Conservation (phyloP, 2,329 filamentous ascomycete genomes). For the Stagonosporopsis chrysanthemi region DNA sequence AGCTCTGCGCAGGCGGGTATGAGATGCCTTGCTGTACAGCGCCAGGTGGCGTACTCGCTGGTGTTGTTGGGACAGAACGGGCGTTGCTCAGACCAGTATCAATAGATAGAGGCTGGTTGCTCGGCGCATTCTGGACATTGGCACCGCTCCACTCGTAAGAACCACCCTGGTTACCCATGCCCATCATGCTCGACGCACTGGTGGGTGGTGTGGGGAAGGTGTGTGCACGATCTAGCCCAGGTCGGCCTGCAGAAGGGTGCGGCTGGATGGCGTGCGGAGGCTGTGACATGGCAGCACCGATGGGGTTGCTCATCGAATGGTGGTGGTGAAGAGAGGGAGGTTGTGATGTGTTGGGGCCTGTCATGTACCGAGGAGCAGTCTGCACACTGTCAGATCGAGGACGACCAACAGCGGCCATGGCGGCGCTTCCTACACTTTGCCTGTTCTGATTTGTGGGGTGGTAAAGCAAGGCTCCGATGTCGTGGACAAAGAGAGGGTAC, state of each 20-base stretch:
- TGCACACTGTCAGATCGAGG: slow-evolving; percentile 56
- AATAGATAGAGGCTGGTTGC: slow-evolving; percentile 78
- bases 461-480: slow-evolving; percentile 92
- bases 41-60: slow-evolving; percentile 87
- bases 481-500: slow-evolving; percentile 96
- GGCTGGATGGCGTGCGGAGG: slow-evolving; percentile 69
- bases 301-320: slow-evolving; percentile 69
- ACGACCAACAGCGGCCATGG: slow-evolving; percentile 77
- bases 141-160: slow-evolving; percentile 78
- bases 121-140: slow-evolving; percentile 56
- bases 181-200: slow-evolving; percentile 85
- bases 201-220: slow-evolving; percentile 94
- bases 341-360: slow-evolving; percentile 65
- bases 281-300: slow-evolving; percentile 69
- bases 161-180: slow-evolving; percentile 75
- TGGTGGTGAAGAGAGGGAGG: slow-evolving; percentile 76
- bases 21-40: slow-evolving; percentile 79
- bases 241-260: slow-evolving; percentile 67
- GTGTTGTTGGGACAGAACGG: slow-evolving; percentile 88
- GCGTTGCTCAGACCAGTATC: slow-evolving; percentile 80
- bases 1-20: slow-evolving; percentile 75
- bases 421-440: slow-evolving; percentile 73
- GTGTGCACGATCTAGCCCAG: slow-evolving; percentile 78
- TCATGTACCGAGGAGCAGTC: slow-evolving; percentile 60
- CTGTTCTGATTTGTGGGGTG: slow-evolving; percentile 88